Conservation (phyloP, 164 flowering plant species). For the Hamamelis virginiana region DNA sequence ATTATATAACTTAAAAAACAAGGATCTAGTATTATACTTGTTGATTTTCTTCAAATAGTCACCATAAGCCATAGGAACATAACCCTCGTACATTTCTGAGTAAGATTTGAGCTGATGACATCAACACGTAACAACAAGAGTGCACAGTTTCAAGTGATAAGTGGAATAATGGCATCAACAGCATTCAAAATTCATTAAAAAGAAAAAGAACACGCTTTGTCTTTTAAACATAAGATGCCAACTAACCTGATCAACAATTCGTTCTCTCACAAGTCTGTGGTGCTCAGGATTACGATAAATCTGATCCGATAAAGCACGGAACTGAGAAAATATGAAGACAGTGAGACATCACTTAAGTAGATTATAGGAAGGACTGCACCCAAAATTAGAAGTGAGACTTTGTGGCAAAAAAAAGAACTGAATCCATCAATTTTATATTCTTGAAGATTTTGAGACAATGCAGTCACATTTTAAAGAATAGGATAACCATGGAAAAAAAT, state of each 20-base stretch:
- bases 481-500: too few relatives aligned
- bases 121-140: conserved; percentile 14
- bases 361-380: background rate
- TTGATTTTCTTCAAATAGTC: conserved; percentile 84
- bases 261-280: conserved; percentile 77
- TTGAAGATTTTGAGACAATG: too few relatives aligned
- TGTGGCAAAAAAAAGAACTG: background rate
- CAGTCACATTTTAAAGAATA: too few relatives aligned
- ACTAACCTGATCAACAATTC: conserved; percentile 73
- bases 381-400: background rate
- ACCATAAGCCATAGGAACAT: conserved; percentile 83
- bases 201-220: background rate
- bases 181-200: background rate
- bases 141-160: background rate
- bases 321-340: conserved; percentile 41
- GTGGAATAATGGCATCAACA: background rate
- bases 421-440: too few relatives aligned
- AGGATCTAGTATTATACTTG: conserved; percentile 37
- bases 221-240: background rate
- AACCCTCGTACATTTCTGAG: conserved; percentile 69
- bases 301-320: conserved; percentile 92
- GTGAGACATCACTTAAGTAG: conserved; percentile 10
- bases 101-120: conserved; percentile 57
- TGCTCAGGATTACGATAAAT: conserved; percentile 78
- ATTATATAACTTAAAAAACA: background rate